Base-by-base conservation (phyloP, 345 rosid species). In the Eucalyptus globulus region DNA sequence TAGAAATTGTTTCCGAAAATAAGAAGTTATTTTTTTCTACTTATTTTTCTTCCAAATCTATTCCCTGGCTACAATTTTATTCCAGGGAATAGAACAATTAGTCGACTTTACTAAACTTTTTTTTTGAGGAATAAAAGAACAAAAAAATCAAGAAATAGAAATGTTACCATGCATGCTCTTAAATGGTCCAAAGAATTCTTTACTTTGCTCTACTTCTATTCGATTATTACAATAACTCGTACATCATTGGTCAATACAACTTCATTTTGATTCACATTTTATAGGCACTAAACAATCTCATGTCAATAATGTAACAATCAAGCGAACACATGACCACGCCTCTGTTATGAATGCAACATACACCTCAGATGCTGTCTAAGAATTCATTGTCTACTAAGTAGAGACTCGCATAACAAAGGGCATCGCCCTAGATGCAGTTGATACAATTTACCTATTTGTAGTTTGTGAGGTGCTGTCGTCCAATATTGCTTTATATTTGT, bases 281-380 rank as follows among this genome's bases (percentile, higher is more conserved):
- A 21, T 72, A 21, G 47, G 14, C 83, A 37, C 81, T 10, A 3
- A 19, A 72, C 14, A 19, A 11, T 10, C 83, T 72, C 27, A 72
- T 37, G 15, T 72, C 83, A 72, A 37, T 37, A 44, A 72, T 3
- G 14, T 10, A 21, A 72, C 44, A 72, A 19, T 21, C 45, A 11
- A 72, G 51, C 2, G 4, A 37, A 2, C 8, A 3, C 4, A 27
- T 26, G 67, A 60, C 14, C 7, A 12, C 0, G 0, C 0, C 2
- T 27, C 2, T 26, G 7, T 26, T 27, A 12, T 60, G 67, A 60
- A 60, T 26, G n/a, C 67, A 60, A 60, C 15, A 60, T 60, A 12
- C 2, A 27, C 31, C 2, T 1, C 2, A 1, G 15, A 60, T 7
- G 3, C 0, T 15, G 31, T 60, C 67, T 27, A 60, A 58, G 65